Conservation (phyloP, 495 filamentous ascomycete species). For the Penicillium taxi region DNA sequence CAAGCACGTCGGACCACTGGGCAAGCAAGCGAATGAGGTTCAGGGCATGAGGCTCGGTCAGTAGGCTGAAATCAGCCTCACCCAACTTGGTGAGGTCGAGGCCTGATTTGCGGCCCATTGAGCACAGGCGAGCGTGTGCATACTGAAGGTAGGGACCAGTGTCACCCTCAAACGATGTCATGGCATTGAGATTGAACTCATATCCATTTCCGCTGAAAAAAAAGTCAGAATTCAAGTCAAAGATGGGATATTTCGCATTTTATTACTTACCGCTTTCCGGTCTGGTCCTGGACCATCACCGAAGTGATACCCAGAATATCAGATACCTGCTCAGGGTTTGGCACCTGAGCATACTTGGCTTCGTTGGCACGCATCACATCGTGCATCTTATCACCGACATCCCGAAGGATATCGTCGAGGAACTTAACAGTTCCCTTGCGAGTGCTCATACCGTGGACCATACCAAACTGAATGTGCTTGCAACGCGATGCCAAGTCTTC, state of each 20-base stretch:
- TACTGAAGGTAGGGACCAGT: conserved; percentile 66
- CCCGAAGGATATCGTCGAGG: conserved; percentile 57
- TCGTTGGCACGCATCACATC: conserved; percentile 61
- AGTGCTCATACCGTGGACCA: conserved; percentile 64
- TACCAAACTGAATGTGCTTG: conserved; percentile 67
- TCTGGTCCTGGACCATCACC: conserved; percentile 69
- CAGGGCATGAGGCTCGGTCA: conserved; percentile 48
- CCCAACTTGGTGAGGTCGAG: conserved; percentile 36
- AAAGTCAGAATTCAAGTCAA: conserved; percentile 4
- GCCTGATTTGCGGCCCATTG: conserved; percentile 49
- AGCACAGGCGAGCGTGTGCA: conserved; percentile 59
- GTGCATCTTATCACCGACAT: conserved; percentile 63
- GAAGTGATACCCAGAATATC: conserved; percentile 56
- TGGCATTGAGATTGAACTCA: conserved; percentile 58
- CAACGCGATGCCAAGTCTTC: conserved; percentile 54
- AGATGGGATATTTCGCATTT: neutral
- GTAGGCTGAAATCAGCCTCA: conserved; percentile 47
- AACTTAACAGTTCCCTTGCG: conserved; percentile 64
- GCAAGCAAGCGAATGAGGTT: conserved; percentile 53
- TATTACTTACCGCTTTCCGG: conserved; percentile 51
- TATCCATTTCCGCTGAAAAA: conserved; percentile 55
- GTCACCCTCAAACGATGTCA: conserved; percentile 65
- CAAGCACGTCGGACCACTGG: conserved; percentile 55
- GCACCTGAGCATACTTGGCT: conserved; percentile 57
- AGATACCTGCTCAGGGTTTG: conserved; percentile 47